A percentile compares a stretch with the other conserved stretches of the same genome.
Evolutionary conservation across 2,329 filamentous ascomycete genomes (phyloP).

Genomic region (Sporothrix humicola): DNA sequence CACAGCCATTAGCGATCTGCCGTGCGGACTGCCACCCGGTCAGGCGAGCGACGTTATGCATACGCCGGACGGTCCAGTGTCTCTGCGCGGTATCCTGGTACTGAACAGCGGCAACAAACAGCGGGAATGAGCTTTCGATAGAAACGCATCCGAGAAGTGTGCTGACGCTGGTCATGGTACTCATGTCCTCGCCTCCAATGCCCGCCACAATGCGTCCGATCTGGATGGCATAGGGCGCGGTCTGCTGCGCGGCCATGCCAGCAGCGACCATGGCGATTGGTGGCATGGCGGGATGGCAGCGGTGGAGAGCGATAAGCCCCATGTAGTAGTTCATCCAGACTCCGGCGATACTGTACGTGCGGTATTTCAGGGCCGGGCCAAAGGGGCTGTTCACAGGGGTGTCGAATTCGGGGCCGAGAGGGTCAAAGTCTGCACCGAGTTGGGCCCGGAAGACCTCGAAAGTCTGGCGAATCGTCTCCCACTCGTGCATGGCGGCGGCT

Average conservation of each 20-base stretch:
- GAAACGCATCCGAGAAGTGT: slow-evolving; percentile 80
- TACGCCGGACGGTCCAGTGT: slow-evolving; percentile 74
- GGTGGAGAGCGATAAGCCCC: slow-evolving; percentile 79
- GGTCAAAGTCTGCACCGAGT: slow-evolving; percentile 77
- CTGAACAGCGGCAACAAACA: slow-evolving; percentile 88
- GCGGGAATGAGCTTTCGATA: slow-evolving; percentile 78
- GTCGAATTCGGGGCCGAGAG: slow-evolving; percentile 70
- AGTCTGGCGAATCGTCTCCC: slow-evolving; percentile 74
- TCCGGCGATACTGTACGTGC: slow-evolving; percentile 84
- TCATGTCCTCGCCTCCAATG: slow-evolving; percentile 62
- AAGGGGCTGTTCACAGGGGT: slow-evolving; percentile 74
- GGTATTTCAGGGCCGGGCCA: slow-evolving; percentile 78
- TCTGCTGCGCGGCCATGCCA: slow-evolving; percentile 74
- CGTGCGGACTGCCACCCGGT: slow-evolving; percentile 88
- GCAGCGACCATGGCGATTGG: slow-evolving; percentile 88
- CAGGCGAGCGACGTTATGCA: slow-evolving; percentile 76
- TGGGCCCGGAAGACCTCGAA: slow-evolving; percentile 70
- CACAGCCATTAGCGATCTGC: slow-evolving; percentile 82
- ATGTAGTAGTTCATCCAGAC: slow-evolving; percentile 90
- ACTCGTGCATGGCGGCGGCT: slow-evolving; percentile 74
- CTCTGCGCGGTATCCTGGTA: slow-evolving; percentile 75
- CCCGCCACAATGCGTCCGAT: slow-evolving; percentile 84
- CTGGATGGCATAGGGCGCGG: slow-evolving; percentile 71
- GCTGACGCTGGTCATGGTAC: slow-evolving; percentile 65
- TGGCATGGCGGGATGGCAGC: slow-evolving; percentile 87